These are phyloP conservation scores for Phaeophleospora eucalypticola DNA, from an alignment of 2,329 filamentous ascomycete genomes.

Conservation along the genomic window DNA sequence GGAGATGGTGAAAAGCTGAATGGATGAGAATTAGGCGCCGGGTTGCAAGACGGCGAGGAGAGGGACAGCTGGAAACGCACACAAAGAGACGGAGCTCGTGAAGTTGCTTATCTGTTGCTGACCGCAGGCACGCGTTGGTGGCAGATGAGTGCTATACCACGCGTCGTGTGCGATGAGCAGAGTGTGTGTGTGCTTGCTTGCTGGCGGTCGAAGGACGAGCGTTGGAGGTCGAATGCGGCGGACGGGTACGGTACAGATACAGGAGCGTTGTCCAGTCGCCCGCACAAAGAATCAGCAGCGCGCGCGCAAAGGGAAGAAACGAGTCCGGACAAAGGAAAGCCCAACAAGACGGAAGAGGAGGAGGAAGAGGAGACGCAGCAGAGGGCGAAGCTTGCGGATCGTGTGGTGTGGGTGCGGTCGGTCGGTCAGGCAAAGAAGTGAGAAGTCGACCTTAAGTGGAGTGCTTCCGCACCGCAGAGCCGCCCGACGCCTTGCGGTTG, in stretches of 20 bases:
- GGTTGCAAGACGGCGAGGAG: constrained; percentile 4
- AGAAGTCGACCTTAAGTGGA: no score
- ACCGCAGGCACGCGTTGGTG: neutral
- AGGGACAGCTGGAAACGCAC: constrained; percentile 12
- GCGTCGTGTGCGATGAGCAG: neutral
- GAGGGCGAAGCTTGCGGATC: neutral
- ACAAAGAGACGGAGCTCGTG: constrained; percentile 13
- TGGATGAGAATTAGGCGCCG: constrained; percentile 20
- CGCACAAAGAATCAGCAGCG: constrained; percentile 2
- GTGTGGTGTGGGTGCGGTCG: constrained; percentile 4
- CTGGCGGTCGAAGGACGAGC: neutral
- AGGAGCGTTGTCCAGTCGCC: neutral
- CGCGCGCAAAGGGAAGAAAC: neutral
- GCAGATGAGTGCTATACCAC: neutral
- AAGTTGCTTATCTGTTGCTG: constrained; percentile 9
- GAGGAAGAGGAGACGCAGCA: no score
- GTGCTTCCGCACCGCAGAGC: no score
- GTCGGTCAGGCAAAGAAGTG: constrained; percentile 3
- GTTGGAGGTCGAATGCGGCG: neutral
- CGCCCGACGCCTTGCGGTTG: no score
- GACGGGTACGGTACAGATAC: constrained; percentile 1
- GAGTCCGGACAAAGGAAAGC: constrained; percentile 1
- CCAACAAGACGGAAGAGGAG: neutral
- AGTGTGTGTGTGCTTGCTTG: neutral
- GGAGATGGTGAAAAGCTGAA: constrained; percentile 6